Percentiles rank a stretch among this genome's conserved stretches.
Evolutionary conservation across 805 yeast species (phyloP).

Genomic region (Candida tibetensis): DNA sequence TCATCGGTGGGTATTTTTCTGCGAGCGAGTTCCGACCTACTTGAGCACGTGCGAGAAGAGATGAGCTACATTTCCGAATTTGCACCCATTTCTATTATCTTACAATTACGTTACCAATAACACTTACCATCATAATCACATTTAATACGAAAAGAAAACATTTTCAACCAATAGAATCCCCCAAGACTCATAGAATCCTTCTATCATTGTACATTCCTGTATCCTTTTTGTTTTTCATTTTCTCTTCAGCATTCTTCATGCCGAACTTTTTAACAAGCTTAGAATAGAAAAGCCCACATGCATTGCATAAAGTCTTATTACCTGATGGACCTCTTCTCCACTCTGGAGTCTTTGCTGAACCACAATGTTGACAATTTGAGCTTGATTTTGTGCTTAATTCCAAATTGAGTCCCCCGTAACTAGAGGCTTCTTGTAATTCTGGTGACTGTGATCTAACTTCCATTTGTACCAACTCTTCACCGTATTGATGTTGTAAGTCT

Average conservation of each 20-base stretch:
- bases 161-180: too few species aligned
- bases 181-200: too few species aligned
- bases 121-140: too few species aligned
- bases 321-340: slow-evolving; percentile 21
- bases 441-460: not conserved
- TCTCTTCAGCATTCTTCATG: slow-evolving; percentile 4
- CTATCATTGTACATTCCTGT: slow-evolving; percentile 5
- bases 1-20: slow-evolving; percentile 9
- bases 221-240: slow-evolving; percentile 7
- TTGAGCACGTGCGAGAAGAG: slow-evolving; percentile 3
- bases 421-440: not conserved
- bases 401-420: slow-evolving; percentile 11
- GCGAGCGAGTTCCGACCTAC: slow-evolving; percentile 1
- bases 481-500: too few species aligned
- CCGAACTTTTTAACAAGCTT: slow-evolving; percentile 14
- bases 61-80: slow-evolving; percentile 3
- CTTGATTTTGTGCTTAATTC: slow-evolving; percentile 8
- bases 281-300: slow-evolving; percentile 19
- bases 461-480: not conserved
- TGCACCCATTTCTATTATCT: slow-evolving; percentile 2
- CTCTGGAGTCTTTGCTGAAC: slow-evolving; percentile 17
- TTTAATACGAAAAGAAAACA: too few species aligned
- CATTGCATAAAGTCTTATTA: slow-evolving; percentile 17
- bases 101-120: slow-evolving; percentile 5
- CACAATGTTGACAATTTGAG: slow-evolving; percentile 15